phyloP scores from a whole-genome alignment of 2,329 filamentous ascomycete species.

The Aspergillus sojae region DNA sequence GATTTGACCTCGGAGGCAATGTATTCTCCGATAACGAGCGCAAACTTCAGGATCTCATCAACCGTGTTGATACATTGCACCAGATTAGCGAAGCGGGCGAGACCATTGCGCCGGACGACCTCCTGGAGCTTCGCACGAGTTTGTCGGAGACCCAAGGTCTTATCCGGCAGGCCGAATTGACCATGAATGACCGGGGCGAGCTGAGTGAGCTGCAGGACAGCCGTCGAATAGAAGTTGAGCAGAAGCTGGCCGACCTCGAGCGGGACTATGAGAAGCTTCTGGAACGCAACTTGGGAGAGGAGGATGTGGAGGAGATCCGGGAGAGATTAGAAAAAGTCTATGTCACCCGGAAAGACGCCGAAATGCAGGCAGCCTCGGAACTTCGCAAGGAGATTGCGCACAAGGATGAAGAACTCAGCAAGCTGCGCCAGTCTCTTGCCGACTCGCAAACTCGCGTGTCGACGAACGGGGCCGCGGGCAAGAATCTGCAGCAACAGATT shows the following conservation, averaged over 20 bases:
- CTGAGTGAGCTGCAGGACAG: constrained; percentile 65
- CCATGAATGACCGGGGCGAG: constrained; percentile 71
- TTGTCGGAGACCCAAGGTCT: constrained; percentile 90
- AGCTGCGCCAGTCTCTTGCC: constrained; percentile 78
- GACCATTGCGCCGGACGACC: constrained; percentile 76
- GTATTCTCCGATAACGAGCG: constrained; percentile 93
- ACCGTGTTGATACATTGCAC: constrained; percentile 77
- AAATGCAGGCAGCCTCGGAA: constrained; percentile 73
- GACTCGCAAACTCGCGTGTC: constrained; percentile 60
- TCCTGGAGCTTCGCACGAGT: constrained; percentile 74
- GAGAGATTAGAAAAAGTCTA: constrained; percentile 76
- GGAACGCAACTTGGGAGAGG: constrained; percentile 74
- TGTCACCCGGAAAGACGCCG: constrained; percentile 71
- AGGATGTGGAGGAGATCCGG: constrained; percentile 84
- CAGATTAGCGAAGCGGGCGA: constrained; percentile 78
- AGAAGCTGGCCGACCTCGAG: constrained; percentile 72
- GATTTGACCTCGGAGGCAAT: constrained; percentile 90
- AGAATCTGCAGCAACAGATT: constrained; percentile 96
- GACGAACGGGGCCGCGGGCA: constrained; percentile 64
- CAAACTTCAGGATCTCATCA: constrained; percentile 79
- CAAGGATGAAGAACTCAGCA: constrained; percentile 79
- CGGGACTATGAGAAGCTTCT: constrained; percentile 83
- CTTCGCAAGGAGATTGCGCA: constrained; percentile 74
- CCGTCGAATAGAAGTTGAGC: constrained; percentile 73
- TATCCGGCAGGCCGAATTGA: constrained; percentile 87